Percentiles rank a stretch among this genome's conserved stretches.
phyloP scores from a whole-genome alignment of 1,284 basidiomycete species.

The Cryptococcus sp. region DNA sequence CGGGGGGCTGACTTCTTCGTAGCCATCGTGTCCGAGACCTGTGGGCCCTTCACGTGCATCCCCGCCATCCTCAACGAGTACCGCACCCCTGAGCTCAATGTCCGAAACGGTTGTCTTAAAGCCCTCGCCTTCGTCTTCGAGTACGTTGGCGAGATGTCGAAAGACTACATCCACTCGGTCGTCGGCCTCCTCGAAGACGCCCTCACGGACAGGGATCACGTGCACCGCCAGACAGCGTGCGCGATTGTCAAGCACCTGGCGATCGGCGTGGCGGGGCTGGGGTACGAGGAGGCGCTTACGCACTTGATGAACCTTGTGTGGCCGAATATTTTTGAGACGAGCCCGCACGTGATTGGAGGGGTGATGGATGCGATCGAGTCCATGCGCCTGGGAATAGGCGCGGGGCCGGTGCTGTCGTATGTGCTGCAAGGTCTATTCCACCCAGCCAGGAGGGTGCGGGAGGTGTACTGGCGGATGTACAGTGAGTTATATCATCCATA shows the following conservation, averaged over 20 bases:
- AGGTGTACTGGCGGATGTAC: conserved; percentile 92
- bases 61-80: conserved; percentile 99
- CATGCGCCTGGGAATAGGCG: conserved; percentile 92
- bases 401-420: conserved; percentile 75
- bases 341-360: conserved; percentile 95
- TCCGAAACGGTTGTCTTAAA: conserved; percentile 98
- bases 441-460: conserved; percentile 91
- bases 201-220: conserved; percentile 93
- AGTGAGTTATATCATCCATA: conserved; percentile 54
- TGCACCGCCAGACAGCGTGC: conserved; percentile 95
- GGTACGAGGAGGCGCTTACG: conserved; percentile 95
- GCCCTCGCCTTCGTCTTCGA: conserved; percentile 98
- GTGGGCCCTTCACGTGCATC: conserved; percentile 98
- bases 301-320: conserved; percentile 98
- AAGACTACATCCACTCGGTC: conserved; percentile 96
- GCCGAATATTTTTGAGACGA: conserved; percentile 99
- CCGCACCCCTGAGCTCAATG: conserved; percentile 94
- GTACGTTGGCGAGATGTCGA: conserved; percentile 99
- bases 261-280: conserved; percentile 92
- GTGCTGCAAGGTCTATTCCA: conserved; percentile 91
- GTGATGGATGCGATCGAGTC: conserved; percentile 96
- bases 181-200: conserved; percentile 98
- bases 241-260: conserved; percentile 99
- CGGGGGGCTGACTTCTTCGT: conserved; percentile 9
- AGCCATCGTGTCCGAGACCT: conserved; percentile 92